A percentile compares a stretch with the other conserved stretches of the same genome.
These are phyloP conservation scores for Ophiostoma tasmaniense DNA, from an alignment of 2,329 filamentous ascomycete genomes.

Conservation along the genomic window DNA sequence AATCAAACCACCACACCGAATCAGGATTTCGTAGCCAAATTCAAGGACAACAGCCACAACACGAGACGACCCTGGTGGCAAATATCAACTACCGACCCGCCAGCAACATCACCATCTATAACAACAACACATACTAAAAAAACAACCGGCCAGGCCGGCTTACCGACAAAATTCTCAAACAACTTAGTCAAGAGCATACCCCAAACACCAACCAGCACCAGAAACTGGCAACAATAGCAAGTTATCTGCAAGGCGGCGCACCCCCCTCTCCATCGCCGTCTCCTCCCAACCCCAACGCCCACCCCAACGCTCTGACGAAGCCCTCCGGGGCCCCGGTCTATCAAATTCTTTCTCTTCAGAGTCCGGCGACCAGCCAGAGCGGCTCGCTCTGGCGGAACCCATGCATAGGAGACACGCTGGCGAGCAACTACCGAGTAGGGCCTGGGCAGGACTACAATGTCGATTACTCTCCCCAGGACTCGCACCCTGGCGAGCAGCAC, in stretches of 20 bases:
- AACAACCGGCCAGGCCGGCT: neutral
- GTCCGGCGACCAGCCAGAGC: conserved; percentile 63
- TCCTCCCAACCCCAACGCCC: neutral
- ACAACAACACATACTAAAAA: neutral
- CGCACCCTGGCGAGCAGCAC: conserved; percentile 54
- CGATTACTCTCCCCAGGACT: conserved; percentile 62
- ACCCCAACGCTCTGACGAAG: conserved; percentile 31
- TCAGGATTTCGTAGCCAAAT: neutral
- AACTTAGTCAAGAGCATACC: neutral
- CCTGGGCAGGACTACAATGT: conserved; percentile 55
- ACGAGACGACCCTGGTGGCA: neutral
- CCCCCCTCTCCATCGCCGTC: conserved; percentile 6
- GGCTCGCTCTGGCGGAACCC: conserved; percentile 68
- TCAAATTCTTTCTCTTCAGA: conserved; percentile 53
- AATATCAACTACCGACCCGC: neutral
- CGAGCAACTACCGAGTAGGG: conserved; percentile 63
- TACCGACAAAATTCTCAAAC: conserved; percentile 6
- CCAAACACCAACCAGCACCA: neutral
- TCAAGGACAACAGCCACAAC: neutral
- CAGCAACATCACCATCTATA: neutral
- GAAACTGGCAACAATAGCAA: conserved; percentile 6
- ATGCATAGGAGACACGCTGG: conserved; percentile 65
- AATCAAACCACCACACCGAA: neutral
- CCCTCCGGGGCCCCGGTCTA: conserved; percentile 41
- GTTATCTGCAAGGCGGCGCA: neutral